Evolutionary conservation across 2,329 filamentous ascomycete genomes (phyloP).

Genomic region (Sporothrix phasma): DNA sequence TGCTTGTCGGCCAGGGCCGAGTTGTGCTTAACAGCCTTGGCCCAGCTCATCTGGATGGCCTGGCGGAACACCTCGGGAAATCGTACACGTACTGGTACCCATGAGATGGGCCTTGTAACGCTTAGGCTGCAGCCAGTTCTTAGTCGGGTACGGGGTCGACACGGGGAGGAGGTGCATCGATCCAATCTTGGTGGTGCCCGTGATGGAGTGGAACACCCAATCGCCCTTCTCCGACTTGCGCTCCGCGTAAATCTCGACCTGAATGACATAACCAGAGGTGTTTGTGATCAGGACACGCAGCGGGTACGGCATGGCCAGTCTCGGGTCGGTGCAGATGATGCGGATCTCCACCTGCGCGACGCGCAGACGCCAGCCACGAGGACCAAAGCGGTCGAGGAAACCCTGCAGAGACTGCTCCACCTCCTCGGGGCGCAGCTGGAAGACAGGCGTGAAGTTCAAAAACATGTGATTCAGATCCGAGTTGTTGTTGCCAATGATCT

Average conservation of each 20-base stretch:
- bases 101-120: slow-evolving; percentile 98
- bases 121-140: slow-evolving; percentile 98
- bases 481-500: slow-evolving; percentile 98
- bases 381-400: slow-evolving; percentile 93
- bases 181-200: slow-evolving; percentile 88
- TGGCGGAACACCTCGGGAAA: slow-evolving; percentile 98
- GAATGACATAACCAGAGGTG: slow-evolving; percentile 94
- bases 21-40: slow-evolving; percentile 62
- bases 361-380: slow-evolving; percentile 89
- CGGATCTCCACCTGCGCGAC: slow-evolving; percentile 96
- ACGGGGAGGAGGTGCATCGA: slow-evolving; percentile 90
- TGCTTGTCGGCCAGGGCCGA: slow-evolving; percentile 67
- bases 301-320: slow-evolving; percentile 77
- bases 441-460: slow-evolving; percentile 97
- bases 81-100: slow-evolving; percentile 99
- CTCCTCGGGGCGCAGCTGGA: slow-evolving; percentile 80
- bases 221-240: slow-evolving; percentile 96
- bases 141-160: slow-evolving; percentile 87
- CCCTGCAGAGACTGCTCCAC: slow-evolving; percentile 88
- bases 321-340: slow-evolving; percentile 87
- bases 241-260: slow-evolving; percentile 96
- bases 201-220: slow-evolving; percentile 97
- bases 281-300: slow-evolving; percentile 95
- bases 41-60: slow-evolving; percentile 93
- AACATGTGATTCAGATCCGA: slow-evolving; percentile 99